Base-by-base conservation (phyloP, 768 basidiomycete species). In the Sarcodon aspratus region DNA sequence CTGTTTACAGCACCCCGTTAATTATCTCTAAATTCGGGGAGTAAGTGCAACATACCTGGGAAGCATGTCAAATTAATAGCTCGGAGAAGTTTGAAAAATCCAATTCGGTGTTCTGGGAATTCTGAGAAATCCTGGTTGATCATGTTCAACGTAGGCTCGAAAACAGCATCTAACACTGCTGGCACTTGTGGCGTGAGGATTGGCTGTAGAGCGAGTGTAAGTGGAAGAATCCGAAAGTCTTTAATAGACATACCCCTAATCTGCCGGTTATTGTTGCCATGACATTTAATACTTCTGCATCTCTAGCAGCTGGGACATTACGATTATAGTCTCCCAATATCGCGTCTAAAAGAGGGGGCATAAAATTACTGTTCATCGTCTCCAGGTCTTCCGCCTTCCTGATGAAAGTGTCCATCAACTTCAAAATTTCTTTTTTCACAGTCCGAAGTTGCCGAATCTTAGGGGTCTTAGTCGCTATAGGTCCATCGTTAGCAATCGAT, bases 121-220 rank as follows among this genome's bases (percentile, higher is more conserved):
- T 98, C 96, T n/a, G 94, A 72, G 56, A 98, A 95, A 71, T 99
- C 95, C 74, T 96, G 90, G 66, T 97, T 98, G 64, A 99, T 99
- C 96, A 98, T 99, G 58, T 82, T 85, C 50, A 99, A 69, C 4
- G 96, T 99, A 40, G 90, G 88, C 65, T 97, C 94, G 61, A 99
- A 98, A 44, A 98, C 90, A 9, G 95, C 93, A 59, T 98, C 95
- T 45, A 99, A 75, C 51, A 96, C 87, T 8, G 95, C 86, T 3
- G 89, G 87, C 13, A 98, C 85, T 78, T 97, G 93, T 6, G 92
- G 87, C 9, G 87, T 95, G 48, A 97, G 75, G 38, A 93, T 74
- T 18, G 75, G 67, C 93, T 98, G 57, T 13, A 47, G 48, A 27
- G 21, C 44, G 45, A 18, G 42, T 27, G 35, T 61, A 44, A 61